Conservation (phyloP, 2,329 filamentous ascomycete species). For the Phoma sp. region DNA sequence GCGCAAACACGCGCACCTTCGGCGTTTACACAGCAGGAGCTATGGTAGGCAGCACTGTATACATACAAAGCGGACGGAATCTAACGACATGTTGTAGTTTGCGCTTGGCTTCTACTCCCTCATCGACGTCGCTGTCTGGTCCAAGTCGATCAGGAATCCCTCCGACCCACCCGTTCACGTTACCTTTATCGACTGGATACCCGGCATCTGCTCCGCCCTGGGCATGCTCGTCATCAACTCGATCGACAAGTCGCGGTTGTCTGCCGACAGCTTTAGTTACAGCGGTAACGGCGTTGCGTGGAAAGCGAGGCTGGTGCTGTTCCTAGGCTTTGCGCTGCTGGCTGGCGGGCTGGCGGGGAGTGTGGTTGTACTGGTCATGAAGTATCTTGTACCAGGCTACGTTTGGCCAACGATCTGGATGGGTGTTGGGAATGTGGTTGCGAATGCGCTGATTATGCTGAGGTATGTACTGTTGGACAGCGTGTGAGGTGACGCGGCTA, state of each 20-base stretch:
- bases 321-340: conserved; percentile 73
- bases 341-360: conserved; percentile 72
- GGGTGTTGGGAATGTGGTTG: conserved; percentile 70
- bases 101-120: conserved; percentile 74
- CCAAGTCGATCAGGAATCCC: conserved; percentile 67
- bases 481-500: conserved; percentile 21
- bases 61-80: background rate
- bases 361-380: conserved; percentile 72
- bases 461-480: conserved; percentile 58
- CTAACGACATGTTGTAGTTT: conserved; percentile 58
- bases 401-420: conserved; percentile 70
- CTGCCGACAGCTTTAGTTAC: conserved; percentile 70
- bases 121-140: conserved; percentile 71
- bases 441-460: conserved; percentile 71
- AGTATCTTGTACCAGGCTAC: conserved; percentile 69
- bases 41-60: conserved; percentile 58
- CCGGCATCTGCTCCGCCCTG: conserved; percentile 71
- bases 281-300: conserved; percentile 71
- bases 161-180: conserved; percentile 64
- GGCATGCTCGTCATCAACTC: conserved; percentile 77
- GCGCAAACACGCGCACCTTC: conserved; percentile 66
- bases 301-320: conserved; percentile 73
- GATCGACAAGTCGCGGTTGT: conserved; percentile 72
- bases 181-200: conserved; percentile 76
- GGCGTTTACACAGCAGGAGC: conserved; percentile 73